Evolutionary conservation across 768 basidiomycete genomes (phyloP).

Genomic region (Leucosporidium creatinivorum): DNA sequence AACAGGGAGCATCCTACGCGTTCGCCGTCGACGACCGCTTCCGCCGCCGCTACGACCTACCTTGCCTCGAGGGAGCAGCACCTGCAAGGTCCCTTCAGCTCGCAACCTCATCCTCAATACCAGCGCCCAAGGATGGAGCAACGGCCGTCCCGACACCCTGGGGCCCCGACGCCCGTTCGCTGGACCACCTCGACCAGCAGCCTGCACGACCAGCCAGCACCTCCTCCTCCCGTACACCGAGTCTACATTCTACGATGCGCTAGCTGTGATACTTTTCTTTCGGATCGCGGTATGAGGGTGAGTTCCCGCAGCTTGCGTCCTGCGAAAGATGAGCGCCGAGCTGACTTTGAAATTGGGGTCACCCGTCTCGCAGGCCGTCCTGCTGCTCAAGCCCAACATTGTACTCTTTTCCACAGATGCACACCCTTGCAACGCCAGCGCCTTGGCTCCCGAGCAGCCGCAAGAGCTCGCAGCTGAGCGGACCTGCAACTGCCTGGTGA

Average conservation of each 20-base stretch:
- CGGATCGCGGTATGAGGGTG: conserved; percentile 80
- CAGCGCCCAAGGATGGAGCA: background rate
- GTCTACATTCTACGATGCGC: conserved; percentile 68
- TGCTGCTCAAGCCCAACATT: conserved; percentile 71
- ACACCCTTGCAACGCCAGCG: conserved; percentile 53
- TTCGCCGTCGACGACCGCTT: no score
- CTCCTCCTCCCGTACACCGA: background rate
- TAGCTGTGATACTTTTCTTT: conserved; percentile 63
- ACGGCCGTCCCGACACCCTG: background rate
- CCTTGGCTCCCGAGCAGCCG: conserved; percentile 26
- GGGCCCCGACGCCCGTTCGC: background rate
- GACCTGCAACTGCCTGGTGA: conserved; percentile 66
- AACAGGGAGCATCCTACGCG: no score
- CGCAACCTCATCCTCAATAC: background rate
- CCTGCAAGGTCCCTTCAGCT: background rate
- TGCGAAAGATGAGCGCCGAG: no score
- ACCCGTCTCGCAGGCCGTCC: conserved; percentile 64
- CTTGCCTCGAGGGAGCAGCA: background rate
- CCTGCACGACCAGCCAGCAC: background rate
- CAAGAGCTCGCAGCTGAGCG: conserved; percentile 41
- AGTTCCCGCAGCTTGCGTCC: conserved; percentile 29
- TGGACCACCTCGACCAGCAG: background rate
- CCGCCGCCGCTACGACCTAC: no score
- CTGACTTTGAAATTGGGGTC: background rate
- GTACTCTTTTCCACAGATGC: conserved; percentile 78